Conservation (phyloP, 306 rosid species). For the Cucumis melo region DNA sequence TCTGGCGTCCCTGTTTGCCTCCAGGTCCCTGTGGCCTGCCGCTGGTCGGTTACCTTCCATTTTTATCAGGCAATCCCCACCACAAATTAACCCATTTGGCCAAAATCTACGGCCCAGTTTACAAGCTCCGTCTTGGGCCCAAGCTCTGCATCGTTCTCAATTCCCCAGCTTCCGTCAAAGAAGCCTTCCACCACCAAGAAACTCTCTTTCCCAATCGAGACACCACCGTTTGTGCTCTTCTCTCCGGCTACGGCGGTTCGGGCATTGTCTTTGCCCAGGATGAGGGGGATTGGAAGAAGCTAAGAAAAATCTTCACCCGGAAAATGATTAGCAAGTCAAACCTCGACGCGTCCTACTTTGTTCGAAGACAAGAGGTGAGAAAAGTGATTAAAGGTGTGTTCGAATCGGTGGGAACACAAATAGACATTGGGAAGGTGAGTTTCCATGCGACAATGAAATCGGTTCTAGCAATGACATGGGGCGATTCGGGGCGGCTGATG, state of each 20-base stretch:
- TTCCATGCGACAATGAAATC: background rate
- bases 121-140: background rate
- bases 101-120: background rate
- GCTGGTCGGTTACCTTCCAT: background rate
- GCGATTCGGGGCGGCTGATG: background rate
- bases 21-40: slow-evolving; percentile 5
- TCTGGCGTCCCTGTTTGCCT: background rate
- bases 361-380: background rate
- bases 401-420: background rate
- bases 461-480: background rate
- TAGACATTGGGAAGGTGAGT: background rate
- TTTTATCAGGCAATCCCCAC: background rate
- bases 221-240: background rate
- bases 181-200: background rate
- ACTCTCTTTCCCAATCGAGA: background rate
- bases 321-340: background rate
- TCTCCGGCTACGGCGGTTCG: background rate
- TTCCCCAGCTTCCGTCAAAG: background rate
- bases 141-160: background rate
- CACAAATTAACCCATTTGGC: background rate
- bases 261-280: background rate
- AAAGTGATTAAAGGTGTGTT: background rate
- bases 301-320: background rate
- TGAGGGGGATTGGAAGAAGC: background rate
- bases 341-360: background rate